phyloP scores from a whole-genome alignment of 495 filamentous ascomycete genomes.

The Usnea hakonensis region DNA sequence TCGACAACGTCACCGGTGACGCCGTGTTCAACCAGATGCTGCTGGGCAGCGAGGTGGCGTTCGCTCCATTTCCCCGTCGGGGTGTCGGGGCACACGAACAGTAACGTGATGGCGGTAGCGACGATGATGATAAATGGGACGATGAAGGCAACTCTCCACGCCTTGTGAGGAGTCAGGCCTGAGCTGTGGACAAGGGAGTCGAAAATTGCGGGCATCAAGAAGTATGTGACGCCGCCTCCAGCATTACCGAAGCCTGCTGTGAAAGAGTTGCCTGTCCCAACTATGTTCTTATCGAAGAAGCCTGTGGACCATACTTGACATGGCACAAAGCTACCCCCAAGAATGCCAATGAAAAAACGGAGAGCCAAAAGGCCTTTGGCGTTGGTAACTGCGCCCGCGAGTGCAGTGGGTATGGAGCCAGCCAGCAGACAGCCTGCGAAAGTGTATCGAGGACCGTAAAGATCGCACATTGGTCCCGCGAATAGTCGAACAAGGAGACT shows the following conservation, averaged over 20 bases:
- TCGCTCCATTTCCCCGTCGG: conserved; percentile 79
- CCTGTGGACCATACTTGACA: conserved; percentile 96
- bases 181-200: conserved; percentile 61
- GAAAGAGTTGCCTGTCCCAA: conserved; percentile 83
- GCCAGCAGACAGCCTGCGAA: conserved; percentile 68
- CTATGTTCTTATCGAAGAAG: conserved; percentile 93
- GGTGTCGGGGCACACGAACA: conserved; percentile 73
- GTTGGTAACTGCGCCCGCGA: conserved; percentile 67
- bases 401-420: conserved; percentile 74
- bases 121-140: conserved; percentile 75
- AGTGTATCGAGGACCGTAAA: conserved; percentile 70
- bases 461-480: conserved; percentile 78
- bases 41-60: conserved; percentile 45
- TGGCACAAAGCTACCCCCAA: conserved; percentile 85
- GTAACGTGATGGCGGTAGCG: conserved; percentile 54
- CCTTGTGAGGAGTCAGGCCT: conserved; percentile 54
- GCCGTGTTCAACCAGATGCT: conserved; percentile 38
- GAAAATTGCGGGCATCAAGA: conserved; percentile 89
- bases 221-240: conserved; percentile 80
- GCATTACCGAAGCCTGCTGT: conserved; percentile 84
- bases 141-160: conserved; percentile 80
- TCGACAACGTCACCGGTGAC: conserved; percentile 41
- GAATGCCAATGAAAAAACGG: conserved; percentile 89
- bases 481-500: conserved; percentile 75
- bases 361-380: conserved; percentile 65